Evolutionary conservation across 352 stramenopile genomes (phyloP).

Genomic region (Globisporangium middletonii): DNA sequence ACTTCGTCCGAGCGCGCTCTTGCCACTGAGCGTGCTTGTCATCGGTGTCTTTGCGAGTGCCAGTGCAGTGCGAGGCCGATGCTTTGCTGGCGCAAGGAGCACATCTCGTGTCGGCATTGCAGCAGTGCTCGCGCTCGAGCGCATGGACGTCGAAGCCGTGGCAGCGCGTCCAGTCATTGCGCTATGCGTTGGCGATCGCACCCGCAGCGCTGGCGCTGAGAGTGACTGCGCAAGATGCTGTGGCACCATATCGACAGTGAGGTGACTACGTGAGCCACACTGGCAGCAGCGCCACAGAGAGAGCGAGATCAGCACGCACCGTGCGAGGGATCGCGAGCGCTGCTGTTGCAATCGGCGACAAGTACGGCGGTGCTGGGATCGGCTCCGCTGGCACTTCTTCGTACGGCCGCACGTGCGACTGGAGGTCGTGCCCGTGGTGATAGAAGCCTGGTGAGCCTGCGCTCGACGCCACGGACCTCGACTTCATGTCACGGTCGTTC

Average conservation of each 20-base stretch:
- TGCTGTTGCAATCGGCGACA: constrained; percentile 27
- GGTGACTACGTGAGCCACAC: neutral
- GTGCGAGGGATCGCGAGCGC: constrained; percentile 35
- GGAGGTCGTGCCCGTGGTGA: constrained; percentile 9
- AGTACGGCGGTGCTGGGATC: constrained; percentile 24
- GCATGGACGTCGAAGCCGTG: neutral
- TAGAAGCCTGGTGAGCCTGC: constrained; percentile 14
- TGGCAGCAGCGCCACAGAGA: neutral
- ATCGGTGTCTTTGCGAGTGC: neutral
- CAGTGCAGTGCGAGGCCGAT: constrained; percentile 7
- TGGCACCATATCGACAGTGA: too few species aligned
- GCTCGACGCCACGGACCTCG: constrained; percentile 1
- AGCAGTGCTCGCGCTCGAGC: neutral
- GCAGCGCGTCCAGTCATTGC: neutral
- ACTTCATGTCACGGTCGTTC: constrained; percentile 4
- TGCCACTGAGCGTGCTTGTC: neutral
- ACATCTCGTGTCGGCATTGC: neutral
- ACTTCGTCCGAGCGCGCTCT: neutral
- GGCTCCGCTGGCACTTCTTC: constrained; percentile 35
- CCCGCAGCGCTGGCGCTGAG: constrained; percentile 34
- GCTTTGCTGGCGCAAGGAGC: neutral
- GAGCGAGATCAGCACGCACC: constrained; percentile 13
- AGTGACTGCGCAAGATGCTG: constrained; percentile 33
- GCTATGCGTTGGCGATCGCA: constrained; percentile 20
- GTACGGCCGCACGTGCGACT: constrained; percentile 18